A percentile compares a stretch with the other conserved stretches of the same genome.
These are phyloP conservation scores for Lathyrus tuberosus DNA, from an alignment of 306 rosid species.

Conservation along the genomic window DNA sequence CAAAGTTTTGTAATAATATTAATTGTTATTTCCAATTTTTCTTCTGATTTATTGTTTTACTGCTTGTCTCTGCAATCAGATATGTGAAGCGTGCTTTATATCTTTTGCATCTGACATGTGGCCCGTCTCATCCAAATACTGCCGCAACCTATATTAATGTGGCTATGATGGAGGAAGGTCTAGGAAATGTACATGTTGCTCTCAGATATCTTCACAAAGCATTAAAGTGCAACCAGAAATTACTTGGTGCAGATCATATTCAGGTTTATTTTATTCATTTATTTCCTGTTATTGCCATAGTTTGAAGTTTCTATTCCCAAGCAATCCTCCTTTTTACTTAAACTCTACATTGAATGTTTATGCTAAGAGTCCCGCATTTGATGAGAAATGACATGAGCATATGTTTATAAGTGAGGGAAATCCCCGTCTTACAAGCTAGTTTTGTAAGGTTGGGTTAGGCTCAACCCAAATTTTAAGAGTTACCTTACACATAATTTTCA, in stretches of 20 bases:
- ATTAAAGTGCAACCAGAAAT: slow-evolving; percentile 88
- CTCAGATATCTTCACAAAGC: slow-evolving; percentile 99
- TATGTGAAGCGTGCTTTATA: slow-evolving; percentile 97
- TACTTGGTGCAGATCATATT: slow-evolving; percentile 96
- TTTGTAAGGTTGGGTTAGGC: no score
- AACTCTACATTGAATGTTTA: slow-evolving; percentile 17
- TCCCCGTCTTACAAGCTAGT: no score
- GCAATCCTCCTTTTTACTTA: slow-evolving; percentile 7
- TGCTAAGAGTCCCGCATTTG: no score
- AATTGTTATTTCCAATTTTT: slow-evolving; percentile 20
- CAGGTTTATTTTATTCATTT: slow-evolving; percentile 64
- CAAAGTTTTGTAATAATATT: neutral
- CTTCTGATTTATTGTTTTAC: slow-evolving; percentile 31
- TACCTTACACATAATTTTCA: slow-evolving; percentile 4
- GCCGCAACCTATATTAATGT: slow-evolving; percentile 99
- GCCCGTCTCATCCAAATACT: slow-evolving; percentile 98
- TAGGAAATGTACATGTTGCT: slow-evolving; percentile 96
- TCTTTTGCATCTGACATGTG: slow-evolving; percentile 96
- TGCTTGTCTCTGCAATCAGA: slow-evolving; percentile 51
- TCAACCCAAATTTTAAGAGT: no score
- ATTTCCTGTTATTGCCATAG: slow-evolving; percentile 23
- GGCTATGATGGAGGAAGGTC: slow-evolving; percentile 99
- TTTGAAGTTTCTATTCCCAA: slow-evolving; percentile 20
- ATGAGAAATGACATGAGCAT: no score
- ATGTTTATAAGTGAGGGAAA: no score